Evolutionary conservation across 78 protist genomes (phyloP), one percentile per base, ranked within the genome.

Genomic region (Tieghemostelium lacteum): DNA sequence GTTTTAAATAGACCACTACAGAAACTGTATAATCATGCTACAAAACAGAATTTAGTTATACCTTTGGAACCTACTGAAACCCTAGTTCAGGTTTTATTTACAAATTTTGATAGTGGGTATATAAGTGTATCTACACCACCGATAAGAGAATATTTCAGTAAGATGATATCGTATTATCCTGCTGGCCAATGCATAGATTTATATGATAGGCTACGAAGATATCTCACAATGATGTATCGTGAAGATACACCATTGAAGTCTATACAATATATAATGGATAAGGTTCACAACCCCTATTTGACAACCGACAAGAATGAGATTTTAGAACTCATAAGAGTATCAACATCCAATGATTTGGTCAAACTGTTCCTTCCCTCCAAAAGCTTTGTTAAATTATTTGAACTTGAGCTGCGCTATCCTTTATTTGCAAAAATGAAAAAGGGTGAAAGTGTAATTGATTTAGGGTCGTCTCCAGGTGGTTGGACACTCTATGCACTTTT

Each of bases 401-500:
- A 75, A 37, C 20, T 75, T 8, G 69, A 29, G 14, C 2, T 22
- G 22, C 28, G 64, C 22, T 75, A 26, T 17, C 73, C 73, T 42
- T 0, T 7, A 5, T 75, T 62, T 24, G 37, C 62, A 42, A 22
- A 49, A 22, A 42, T 62, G 52, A 10, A 4, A 62, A 16, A 16
- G 20, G 36, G n/a, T 10, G 52, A 62, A 22, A 29, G 36, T 2
- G 86, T 62, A 0, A n/a, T 29, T 33, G 86, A 75, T 45, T 33
- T 75, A n/a, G 86, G 86, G 26, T 24, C 57, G 14, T 62, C 73
- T 8, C 86, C 86, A 2, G 86, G 86, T 45, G 86, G 86, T 20
- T 75, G 86, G 86, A 62, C 86, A 20, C 57, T 63, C 22, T 75
- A 28, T 42, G 8, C 72, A 29, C 34, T 75, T 16, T n/a, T 33